Percentiles rank a stretch among this genome's conserved stretches.
Conservation (phyloP, 2,329 filamentous ascomycete species). For the Nannizziopsis barbatae region DNA sequence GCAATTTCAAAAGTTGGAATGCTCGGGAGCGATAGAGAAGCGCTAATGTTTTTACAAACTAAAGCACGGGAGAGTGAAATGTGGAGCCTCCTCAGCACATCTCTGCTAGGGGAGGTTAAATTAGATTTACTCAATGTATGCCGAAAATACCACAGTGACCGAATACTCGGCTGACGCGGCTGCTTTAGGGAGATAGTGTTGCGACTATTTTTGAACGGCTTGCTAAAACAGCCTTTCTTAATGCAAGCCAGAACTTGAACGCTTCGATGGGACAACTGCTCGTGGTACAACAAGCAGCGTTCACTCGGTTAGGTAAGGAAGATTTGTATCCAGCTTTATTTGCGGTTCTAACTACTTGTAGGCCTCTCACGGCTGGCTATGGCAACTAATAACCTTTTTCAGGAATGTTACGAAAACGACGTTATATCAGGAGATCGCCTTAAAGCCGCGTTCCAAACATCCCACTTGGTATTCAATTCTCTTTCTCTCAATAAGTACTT, state of each 20-base stretch:
- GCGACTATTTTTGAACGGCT: constrained; percentile 61
- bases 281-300: constrained; percentile 60
- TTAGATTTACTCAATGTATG: constrained; percentile 62
- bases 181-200: constrained; percentile 44
- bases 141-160: constrained; percentile 23
- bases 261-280: constrained; percentile 63
- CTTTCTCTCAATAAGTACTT: no score
- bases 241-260: constrained; percentile 63
- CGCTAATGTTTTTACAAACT: constrained; percentile 67
- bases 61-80: constrained; percentile 80
- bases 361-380: constrained; percentile 44
- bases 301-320: constrained; percentile 59
- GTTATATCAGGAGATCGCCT: constrained; percentile 66
- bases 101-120: constrained; percentile 75
- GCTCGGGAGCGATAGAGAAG: constrained; percentile 68
- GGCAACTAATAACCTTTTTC: constrained; percentile 59
- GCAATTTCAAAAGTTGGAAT: constrained; percentile 60
- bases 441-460: constrained; percentile 59
- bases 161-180: neutral
- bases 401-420: constrained; percentile 56
- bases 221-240: constrained; percentile 70
- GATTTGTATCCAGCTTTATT: neutral
- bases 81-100: constrained; percentile 73
- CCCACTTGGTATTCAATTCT: constrained; percentile 35
- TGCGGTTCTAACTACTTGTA: constrained; percentile 17